Base-by-base conservation (phyloP, 2,329 filamentous ascomycete genomes). In the Fusarium sp. region DNA sequence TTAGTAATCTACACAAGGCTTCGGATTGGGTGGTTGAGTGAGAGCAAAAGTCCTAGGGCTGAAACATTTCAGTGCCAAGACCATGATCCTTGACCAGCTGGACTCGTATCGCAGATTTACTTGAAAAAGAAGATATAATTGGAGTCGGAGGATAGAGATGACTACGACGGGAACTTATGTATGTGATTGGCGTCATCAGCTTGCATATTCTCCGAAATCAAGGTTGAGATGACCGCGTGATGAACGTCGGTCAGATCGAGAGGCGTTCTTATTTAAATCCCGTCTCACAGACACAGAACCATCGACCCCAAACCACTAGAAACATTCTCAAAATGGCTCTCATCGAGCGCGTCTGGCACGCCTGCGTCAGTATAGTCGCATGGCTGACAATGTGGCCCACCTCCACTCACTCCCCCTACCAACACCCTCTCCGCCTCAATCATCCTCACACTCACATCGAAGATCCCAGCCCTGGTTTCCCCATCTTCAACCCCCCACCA, bases 301-400 rank as follows among this genome's bases (percentile, higher is more conserved):
- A 14, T 36, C 7, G n/a, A 18, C 14, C 22, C 25, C 18, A 33
- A 50, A 22, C 11, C 12, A n/a, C 36, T 5, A 33, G 31, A 11
- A 59, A 44, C 18, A n/a, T 14, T 29, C 33, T n/a, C 59, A 65
- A 25, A 22, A 74, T 74, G 72, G 66, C 68, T 13, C 68, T 74
- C 20, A 45, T 74, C 6, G 50, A 56, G 27, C 65, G 71, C 9
- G 57, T 74, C n/a, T 74, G 72, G 72, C 68, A 74, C 45, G 44
- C 65, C 15, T 63, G 70, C 13, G 65, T 74, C 38, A 65, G 59
- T 31, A n/a, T 74, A 22, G 49, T 65, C 56, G 58, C 72, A 46
- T 74, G 72, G 72, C 55, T 74, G 41, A 72, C 71, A 20, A 55
- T 74, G 65, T 74, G 68, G 25, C 72, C 72, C 13, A 31, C 56